phyloP scores from a whole-genome alignment of 169 alveolate species.

The Perkinsus marinus region DNA sequence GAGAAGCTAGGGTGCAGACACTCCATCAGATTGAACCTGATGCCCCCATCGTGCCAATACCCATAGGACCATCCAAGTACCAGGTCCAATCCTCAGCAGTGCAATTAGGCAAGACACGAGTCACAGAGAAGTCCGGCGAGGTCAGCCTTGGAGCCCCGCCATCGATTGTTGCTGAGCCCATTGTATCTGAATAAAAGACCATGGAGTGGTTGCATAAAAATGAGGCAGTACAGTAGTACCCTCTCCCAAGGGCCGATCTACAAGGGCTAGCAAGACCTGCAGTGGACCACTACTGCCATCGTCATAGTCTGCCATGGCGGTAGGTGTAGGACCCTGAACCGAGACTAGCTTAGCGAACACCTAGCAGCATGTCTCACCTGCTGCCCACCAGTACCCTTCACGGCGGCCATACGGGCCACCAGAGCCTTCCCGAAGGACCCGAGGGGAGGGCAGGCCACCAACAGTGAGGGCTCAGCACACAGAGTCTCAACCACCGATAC shows the following conservation, averaged over 20 bases:
- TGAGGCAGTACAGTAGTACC: background rate
- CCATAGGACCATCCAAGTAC: background rate
- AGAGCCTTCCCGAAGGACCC: background rate
- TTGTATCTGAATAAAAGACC: background rate
- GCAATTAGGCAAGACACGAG: background rate
- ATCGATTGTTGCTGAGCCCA: background rate
- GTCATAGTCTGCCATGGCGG: background rate
- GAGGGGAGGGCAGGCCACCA: background rate
- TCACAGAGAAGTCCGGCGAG: background rate
- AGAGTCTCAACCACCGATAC: background rate
- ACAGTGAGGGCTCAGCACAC: background rate
- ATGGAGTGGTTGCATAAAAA: background rate
- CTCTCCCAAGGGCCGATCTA: background rate
- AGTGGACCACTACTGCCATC: background rate
- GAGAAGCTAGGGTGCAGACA: background rate
- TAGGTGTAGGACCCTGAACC: background rate
- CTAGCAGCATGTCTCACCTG: background rate
- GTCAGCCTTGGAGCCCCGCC: background rate
- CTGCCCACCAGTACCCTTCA: background rate
- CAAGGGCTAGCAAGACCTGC: background rate
- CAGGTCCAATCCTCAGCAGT: background rate
- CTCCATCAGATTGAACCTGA: background rate
- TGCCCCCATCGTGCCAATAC: background rate
- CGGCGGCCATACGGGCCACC: background rate
- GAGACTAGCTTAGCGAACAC: background rate